Base-by-base conservation (phyloP, 345 rosid genomes). In the Eucalyptus pauciflora region DNA sequence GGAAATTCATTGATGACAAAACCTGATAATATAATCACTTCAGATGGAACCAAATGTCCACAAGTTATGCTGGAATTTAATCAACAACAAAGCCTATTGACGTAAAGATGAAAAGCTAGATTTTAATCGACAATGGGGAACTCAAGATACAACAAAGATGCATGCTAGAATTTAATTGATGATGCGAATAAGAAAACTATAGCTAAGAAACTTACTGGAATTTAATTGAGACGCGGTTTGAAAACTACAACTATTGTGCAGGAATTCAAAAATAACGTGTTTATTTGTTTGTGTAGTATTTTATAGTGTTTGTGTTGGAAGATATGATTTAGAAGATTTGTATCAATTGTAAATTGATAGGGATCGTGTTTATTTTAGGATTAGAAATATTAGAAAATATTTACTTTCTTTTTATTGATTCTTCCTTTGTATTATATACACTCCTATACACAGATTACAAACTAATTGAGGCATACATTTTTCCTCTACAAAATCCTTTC, bases 201-300 rank as follows among this genome's bases (percentile, higher is more conserved):
- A 24, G 62, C 29, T 24, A 56, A 52, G 56, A 52, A 18, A 52
- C 10, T 7, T 52, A 3, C 2, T 7, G 58, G 58, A 18, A 52
- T 52, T 52, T 52, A 1, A 18, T 52, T 5, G 0, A 52, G 24
- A 52, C 0, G 0, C 3, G 13, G 62, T 1, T 24, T 24, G 29
- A 56, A 56, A 24, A 24, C 27, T 24, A 56, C 13, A 56, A 24
- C 6, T 25, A 56, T 2, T 56, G 6, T 24, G 29, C 1, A 22
- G 3, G 29, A 56, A 56, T 24, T 24, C 10, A 56, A 56, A 10
- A 25, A 56, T 4, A 24, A 56, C 62, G 24, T 56, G 20, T 56
- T 56, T 56, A 22, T 56, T 56, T 56, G 62, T 0, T 24, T 24
- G 13, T 22, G 62, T 9, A 8, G 13, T 56, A 56, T 56, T 56